Percentiles rank a stretch among this genome's conserved stretches.
These are phyloP conservation scores for Pyricularia grisea DNA, from an alignment of 2,329 filamentous ascomycete species.

Conservation along the genomic window DNA sequence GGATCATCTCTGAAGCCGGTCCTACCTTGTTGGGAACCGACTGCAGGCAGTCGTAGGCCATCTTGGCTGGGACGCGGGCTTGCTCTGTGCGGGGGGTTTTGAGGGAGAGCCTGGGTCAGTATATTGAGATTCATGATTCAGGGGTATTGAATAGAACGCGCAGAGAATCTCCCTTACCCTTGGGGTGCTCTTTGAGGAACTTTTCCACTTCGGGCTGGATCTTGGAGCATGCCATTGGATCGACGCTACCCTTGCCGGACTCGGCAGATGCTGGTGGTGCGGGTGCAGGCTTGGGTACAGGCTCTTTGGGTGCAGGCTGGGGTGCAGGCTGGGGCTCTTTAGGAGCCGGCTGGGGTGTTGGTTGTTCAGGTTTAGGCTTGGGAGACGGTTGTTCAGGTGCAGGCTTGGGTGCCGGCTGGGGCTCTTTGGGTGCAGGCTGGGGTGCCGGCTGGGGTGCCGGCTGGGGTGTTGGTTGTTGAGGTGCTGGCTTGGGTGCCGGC, in stretches of 20 bases:
- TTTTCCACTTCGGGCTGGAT: background rate
- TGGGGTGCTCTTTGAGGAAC: background rate
- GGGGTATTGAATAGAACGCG: background rate
- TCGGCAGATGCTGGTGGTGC: background rate
- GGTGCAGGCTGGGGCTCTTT: too few species aligned
- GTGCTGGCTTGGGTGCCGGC: too few species aligned
- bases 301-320: background rate
- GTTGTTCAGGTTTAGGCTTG: too few species aligned
- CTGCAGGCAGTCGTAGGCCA: conserved; percentile 29
- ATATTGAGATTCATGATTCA: conserved; percentile 6
- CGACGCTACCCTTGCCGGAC: background rate
- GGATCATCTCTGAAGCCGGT: conserved; percentile 26
- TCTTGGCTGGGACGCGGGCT: conserved; percentile 20
- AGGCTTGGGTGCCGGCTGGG: too few species aligned
- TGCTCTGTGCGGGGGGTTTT: background rate
- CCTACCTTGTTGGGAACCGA: conserved; percentile 4
- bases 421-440: background rate
- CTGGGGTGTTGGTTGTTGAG: too few species aligned
- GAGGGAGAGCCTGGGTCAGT: conserved; percentile 24
- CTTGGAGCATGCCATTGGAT: background rate
- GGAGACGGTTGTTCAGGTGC: too few species aligned
- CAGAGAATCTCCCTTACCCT: background rate
- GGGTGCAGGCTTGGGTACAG: background rate
- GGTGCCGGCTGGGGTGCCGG: background rate
- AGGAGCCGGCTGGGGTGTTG: too few species aligned